Conservation (phyloP, 371 early-diverging fungal species). For the Mortierella sp. region DNA sequence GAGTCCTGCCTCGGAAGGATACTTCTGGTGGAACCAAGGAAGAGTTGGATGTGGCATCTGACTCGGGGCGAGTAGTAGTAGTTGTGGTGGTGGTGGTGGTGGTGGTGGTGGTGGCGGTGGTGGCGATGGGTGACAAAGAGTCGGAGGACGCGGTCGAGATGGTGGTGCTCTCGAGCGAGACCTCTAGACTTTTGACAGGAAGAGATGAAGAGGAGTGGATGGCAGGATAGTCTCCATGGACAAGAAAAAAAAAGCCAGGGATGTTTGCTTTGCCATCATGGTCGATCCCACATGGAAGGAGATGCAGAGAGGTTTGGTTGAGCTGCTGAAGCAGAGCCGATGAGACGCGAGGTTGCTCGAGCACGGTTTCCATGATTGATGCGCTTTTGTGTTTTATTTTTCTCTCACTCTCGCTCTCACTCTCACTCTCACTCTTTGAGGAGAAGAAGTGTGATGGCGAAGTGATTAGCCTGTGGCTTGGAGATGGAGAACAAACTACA, state of each 20-base stretch:
- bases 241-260: constrained; percentile 37
- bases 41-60: background rate
- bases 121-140: no score
- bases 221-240: constrained; percentile 34
- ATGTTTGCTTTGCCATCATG: constrained; percentile 51
- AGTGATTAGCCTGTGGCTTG: no score
- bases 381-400: background rate
- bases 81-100: constrained; percentile 2
- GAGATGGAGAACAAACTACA: no score
- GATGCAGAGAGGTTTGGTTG: constrained; percentile 37
- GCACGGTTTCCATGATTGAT: constrained; percentile 35
- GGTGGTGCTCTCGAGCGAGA: background rate
- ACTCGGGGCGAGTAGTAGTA: background rate
- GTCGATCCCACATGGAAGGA: constrained; percentile 47
- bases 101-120: constrained; percentile 1
- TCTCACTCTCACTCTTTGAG: no score
- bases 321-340: constrained; percentile 12
- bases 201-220: background rate
- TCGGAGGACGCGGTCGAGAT: background rate
- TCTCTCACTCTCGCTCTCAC: no score
- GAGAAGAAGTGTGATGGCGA: no score
- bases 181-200: background rate
- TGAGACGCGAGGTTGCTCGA: constrained; percentile 33
- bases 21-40: constrained; percentile 16
- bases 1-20: constrained; percentile 46